These are phyloP conservation scores for Microstegium vimineum DNA, from an alignment of 176 grass and related monocot genomes.

Conservation along the genomic window DNA sequence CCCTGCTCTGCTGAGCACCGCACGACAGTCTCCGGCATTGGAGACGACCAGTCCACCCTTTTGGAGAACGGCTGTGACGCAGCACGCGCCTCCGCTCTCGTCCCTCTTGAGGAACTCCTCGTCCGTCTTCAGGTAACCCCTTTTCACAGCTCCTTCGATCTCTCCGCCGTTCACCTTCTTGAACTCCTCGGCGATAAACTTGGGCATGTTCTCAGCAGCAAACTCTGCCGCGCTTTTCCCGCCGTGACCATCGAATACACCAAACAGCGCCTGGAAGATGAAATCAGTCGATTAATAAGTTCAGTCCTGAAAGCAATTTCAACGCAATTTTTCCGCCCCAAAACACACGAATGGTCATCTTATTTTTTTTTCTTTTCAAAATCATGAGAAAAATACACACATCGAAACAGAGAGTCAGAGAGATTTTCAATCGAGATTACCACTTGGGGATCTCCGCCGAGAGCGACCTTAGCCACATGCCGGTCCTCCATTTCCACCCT, in stretches of 20 bases:
- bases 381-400: background rate
- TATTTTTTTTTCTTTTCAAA: background rate
- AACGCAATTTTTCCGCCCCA: background rate
- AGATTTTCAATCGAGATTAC: conserved; percentile 32
- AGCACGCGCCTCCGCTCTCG: conserved; percentile 72
- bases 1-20: conserved; percentile 72
- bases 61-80: conserved; percentile 72
- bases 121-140: conserved; percentile 67
- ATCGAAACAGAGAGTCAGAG: background rate
- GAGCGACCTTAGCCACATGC: conserved; percentile 59
- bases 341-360: background rate
- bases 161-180: conserved; percentile 17
- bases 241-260: conserved; percentile 91
- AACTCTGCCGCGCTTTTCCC: conserved; percentile 89
- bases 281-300: background rate
- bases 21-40: conserved; percentile 82
- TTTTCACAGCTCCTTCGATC: conserved; percentile 56
- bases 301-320: too few species aligned
- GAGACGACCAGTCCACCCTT: conserved; percentile 71
- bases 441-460: conserved; percentile 66
- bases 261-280: conserved; percentile 73
- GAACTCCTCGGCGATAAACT: conserved; percentile 58
- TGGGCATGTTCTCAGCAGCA: conserved; percentile 69
- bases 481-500: conserved; percentile 91
- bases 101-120: conserved; percentile 73